Base-by-base conservation (phyloP, 371 early-diverging fungal species). In the Nematocida sp. region DNA sequence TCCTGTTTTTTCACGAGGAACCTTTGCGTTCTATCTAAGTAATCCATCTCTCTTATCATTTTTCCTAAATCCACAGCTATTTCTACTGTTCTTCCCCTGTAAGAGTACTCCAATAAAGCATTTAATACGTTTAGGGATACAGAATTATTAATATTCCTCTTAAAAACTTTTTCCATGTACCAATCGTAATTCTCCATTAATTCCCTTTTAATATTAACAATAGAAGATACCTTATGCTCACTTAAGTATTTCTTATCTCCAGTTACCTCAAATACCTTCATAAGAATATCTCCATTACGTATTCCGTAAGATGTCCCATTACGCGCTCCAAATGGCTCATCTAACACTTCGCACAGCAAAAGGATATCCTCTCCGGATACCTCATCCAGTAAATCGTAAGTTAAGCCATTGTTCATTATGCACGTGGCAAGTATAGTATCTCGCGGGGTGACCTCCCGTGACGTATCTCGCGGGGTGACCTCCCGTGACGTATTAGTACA, bases 31-130 rank as follows among this genome's bases (percentile, higher is more conserved):
- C 53, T 50, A 9, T 9, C 16, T 7, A 11, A 35, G 55, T 71
- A 71, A 23, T 71, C 75, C 39, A 53, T 36, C 11, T 61, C 20
- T 39, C 59, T 71, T 32, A 71, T 40, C 38, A 61, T 28, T 0
- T 33, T 48, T 4, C 60, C 18, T 26, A 71, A 59, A 36, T 60
- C 9, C 4, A 71, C 20, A 4, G 75, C 45, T 28, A 71, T 59
- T 3, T 57, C 63, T 13, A 63, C 75, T 33, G 23, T 50, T 40
- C 75, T 49, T 25, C 75, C 60, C 1, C 59, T 40, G 38, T 71
- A 71, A 30, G 53, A 25, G 42, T 60, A 61, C 26, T 61, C 63
- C n/a, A 71, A 16, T 23, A 61, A 20, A 1, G 57, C 65, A 50
- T 61, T 50, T 26, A 61, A 30, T 35, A 71, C 4, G 42, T 71